Evolutionary conservation across 2,329 filamentous ascomycete genomes (phyloP), one percentile per base, ranked within the genome.

Genomic region (Hypoxylon sp.): DNA sequence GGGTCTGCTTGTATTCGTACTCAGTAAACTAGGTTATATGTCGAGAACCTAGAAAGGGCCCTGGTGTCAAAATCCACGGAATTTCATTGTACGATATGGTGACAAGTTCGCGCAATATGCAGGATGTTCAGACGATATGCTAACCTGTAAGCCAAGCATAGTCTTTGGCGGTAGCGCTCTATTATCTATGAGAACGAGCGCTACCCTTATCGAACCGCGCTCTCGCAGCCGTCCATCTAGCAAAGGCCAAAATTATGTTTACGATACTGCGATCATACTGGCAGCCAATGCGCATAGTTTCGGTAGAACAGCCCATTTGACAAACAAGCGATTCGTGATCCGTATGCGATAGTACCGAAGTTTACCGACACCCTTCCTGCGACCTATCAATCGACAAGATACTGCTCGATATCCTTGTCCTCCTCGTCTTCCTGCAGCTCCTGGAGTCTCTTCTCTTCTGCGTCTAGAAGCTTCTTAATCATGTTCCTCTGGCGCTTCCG

Each of bases 361-460:
- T n/a, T 33, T 33, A 11, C 46, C 19, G 35, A 31, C 14, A 6
- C 42, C 17, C 37, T 33, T 57, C 37, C 19, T 22, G 52, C 37
- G 14, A 33, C 37, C 37, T 10, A 8, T 47, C 48, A 77, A 31
- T 65, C 74, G 31, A 76, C 84, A 78, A 94, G 79, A 74, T 91
- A 88, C 80, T 94, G 90, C 77, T 89, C 87, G 73, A 94, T 91
- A 78, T 94, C 91, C 81, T 92, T 91, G 78, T 93, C 91, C 67
- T 91, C 88, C 71, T 92, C 85, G 65, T 90, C 88, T 73, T 90
- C 89, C 66, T 82, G 79, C 54, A 82, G 78, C 74, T 88, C 85
- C 71, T 85, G 82, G 73, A 87, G 80, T 75, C 81, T 79, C 81
- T 87, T 83, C 80, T 92, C 90, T 72, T 89, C 84, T 52, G 84